phyloP scores from a whole-genome alignment of 2,329 filamentous ascomycete species.

The Domatiomyces globalis region DNA sequence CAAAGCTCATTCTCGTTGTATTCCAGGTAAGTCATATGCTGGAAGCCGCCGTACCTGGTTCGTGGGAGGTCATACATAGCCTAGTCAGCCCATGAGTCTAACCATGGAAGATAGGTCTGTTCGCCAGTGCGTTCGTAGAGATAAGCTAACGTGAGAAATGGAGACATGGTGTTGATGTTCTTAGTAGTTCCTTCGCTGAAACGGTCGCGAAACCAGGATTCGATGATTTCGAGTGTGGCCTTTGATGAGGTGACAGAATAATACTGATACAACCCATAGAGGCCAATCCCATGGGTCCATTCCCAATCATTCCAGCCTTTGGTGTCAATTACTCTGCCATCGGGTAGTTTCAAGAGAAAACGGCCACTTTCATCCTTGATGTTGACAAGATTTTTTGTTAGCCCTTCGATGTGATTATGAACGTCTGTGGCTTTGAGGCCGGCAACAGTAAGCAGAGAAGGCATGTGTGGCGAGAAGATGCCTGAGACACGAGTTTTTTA shows the following conservation, averaged over 20 bases:
- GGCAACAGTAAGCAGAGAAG: conserved; percentile 9
- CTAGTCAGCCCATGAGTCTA: conserved; percentile 73
- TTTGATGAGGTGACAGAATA: conserved; percentile 55
- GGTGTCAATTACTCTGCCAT: conserved; percentile 66
- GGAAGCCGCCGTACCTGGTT: conserved; percentile 58
- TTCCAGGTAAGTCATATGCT: conserved; percentile 59
- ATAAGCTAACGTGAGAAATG: conserved; percentile 59
- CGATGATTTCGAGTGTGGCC: conserved; percentile 49
- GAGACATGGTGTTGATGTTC: conserved; percentile 76
- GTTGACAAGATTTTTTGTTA: conserved; percentile 62
- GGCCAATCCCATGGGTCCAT: conserved; percentile 68
- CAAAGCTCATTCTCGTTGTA: conserved; percentile 63
- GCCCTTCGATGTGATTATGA: conserved; percentile 44
- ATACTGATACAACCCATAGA: conserved; percentile 73
- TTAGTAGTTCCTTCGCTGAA: conserved; percentile 61
- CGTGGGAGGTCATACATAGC: conserved; percentile 61
- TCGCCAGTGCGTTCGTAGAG: conserved; percentile 64
- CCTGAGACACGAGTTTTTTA: background rate
- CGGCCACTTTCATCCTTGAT: conserved; percentile 62
- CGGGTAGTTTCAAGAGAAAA: conserved; percentile 55
- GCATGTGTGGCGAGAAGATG: conserved; percentile 4
- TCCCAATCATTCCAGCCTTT: conserved; percentile 59
- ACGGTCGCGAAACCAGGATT: conserved; percentile 57
- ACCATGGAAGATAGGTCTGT: conserved; percentile 57
- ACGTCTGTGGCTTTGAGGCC: conserved; percentile 23